Conservation (phyloP, 495 filamentous ascomycete species). For the Coniosporium apollinis region DNA sequence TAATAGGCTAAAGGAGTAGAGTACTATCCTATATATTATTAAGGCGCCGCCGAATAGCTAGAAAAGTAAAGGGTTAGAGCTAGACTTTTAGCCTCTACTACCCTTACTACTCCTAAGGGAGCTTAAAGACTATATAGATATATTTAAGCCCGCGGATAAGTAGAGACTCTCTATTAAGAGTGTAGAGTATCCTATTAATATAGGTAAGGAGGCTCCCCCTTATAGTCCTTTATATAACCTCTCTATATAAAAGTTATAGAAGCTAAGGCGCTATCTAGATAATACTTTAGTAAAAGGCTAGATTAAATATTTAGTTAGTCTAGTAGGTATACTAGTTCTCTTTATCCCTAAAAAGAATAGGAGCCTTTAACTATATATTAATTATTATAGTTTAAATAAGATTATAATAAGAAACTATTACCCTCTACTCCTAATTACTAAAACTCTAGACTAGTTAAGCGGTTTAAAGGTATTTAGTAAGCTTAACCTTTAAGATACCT, state of each 20-base stretch:
- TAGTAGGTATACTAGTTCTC: conserved; percentile 5
- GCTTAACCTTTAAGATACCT: conserved; percentile 7
- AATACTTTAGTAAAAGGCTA: conserved; percentile 1
- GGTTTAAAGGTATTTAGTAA: conserved; percentile 7
- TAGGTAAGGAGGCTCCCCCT: no score
- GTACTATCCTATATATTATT: no score
- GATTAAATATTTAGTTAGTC: conserved; percentile 2
- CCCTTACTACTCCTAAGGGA: no score
- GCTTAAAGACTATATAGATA: no score
- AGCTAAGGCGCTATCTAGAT: neutral
- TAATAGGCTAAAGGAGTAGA: no score
- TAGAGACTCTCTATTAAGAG: no score
- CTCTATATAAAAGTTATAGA: neutral
- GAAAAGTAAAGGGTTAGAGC: no score
- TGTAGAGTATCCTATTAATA: no score
- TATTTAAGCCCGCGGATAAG: no score
- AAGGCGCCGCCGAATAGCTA: no score
- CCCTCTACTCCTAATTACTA: conserved; percentile 7
- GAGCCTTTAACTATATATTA: conserved; percentile 7
- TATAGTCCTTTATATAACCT: conserved; percentile 1
- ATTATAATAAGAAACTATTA: conserved; percentile 12
- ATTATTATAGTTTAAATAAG: conserved; percentile 10
- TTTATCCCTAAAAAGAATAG: conserved; percentile 13
- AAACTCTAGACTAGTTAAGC: conserved; percentile 6
- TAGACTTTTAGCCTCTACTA: no score